Evolutionary conservation across 768 basidiomycete genomes (phyloP), one percentile per base, ranked within the genome.

Genomic region (Rhizopogon sp.): DNA sequence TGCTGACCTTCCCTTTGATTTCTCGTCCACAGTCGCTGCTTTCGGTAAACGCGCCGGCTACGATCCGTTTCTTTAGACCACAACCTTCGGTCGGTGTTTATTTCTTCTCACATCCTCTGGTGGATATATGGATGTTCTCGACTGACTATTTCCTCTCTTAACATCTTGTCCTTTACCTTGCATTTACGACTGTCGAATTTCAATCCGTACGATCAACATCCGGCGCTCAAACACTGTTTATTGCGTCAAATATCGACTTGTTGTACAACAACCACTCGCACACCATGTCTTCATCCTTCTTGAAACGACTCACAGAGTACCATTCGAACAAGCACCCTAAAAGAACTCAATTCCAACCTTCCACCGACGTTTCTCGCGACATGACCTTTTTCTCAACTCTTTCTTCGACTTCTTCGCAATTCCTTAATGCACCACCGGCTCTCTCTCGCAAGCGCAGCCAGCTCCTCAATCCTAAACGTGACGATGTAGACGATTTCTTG

Each of bases 401-500:
- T 37, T 65, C 74, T 68, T 62, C 69, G 54, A 44, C 77, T 72
- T 66, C 76, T 67, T 66, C 76, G 70, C 67, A 76, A 61, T 69
- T 77, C 74, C 63, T 82, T 73, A 53, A 53, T 11, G 70, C 70
- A 6, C 71, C 71, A 37, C 60, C 63, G 14, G 64, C 76, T 14
- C 77, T 76, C 55, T 69, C 76, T 39, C 77, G 79, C 62, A 82
- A 80, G 68, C 76, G 72, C 54, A 77, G 69, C 55, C 77, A 79
- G 59, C 70, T 71, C 53, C 67, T 72, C 63, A 66, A 70, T 61
- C 72, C 65, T 43, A 62, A 67, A 58, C 71, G 70, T 61, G 77
- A 81, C 62, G 82, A 85, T 56, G 67, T 82, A 52, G 84, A 89
- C 57, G 83, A 85, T 42, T 85, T 83, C 64, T 75, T 84, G 50